A percentile compares a stretch with the other conserved stretches of the same genome.
These are phyloP conservation scores for Pseudocercospora fuligena DNA, from an alignment of 2,329 filamentous ascomycete species.

Conservation along the genomic window DNA sequence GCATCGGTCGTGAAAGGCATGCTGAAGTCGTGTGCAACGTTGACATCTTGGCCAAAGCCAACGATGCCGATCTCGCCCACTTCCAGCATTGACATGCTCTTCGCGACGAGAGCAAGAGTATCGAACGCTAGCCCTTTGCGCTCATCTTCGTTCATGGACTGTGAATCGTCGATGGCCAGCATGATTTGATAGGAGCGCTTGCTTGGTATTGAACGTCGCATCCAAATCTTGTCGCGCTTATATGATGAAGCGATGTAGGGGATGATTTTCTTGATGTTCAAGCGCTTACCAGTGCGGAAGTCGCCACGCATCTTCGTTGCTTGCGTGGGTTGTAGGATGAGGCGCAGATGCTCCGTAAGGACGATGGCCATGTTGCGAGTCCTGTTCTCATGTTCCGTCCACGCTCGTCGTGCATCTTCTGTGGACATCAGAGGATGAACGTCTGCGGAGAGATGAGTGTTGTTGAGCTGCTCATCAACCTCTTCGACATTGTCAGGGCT, in stretches of 20 bases:
- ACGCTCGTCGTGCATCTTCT: constrained; percentile 72
- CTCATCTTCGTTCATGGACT: constrained; percentile 84
- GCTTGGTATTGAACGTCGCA: constrained; percentile 86
- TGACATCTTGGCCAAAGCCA: constrained; percentile 83
- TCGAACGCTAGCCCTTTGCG: constrained; percentile 85
- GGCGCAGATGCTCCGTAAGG: constrained; percentile 89
- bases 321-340: constrained; percentile 92
- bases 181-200: constrained; percentile 97
- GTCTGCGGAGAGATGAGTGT: constrained; percentile 66
- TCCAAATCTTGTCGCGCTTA: constrained; percentile 99
- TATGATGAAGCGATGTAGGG: constrained; percentile 98
- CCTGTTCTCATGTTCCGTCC: constrained; percentile 80
- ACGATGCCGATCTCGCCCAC: constrained; percentile 91
- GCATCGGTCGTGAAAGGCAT: constrained; percentile 80
- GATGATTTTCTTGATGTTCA: constrained; percentile 99
- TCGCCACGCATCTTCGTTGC: constrained; percentile 96
- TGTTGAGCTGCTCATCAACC: constrained; percentile 66
- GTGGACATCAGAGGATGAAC: constrained; percentile 30
- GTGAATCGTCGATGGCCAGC: constrained; percentile 94
- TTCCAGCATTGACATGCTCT: constrained; percentile 88
- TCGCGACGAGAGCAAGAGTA: constrained; percentile 88
- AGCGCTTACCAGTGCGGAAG: constrained; percentile 94
- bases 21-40: constrained; percentile 84
- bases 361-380: constrained; percentile 87
- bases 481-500: constrained; percentile 46